Conservation (phyloP, 139 green algal genomes). For the Chlamydomonas sp. region DNA sequence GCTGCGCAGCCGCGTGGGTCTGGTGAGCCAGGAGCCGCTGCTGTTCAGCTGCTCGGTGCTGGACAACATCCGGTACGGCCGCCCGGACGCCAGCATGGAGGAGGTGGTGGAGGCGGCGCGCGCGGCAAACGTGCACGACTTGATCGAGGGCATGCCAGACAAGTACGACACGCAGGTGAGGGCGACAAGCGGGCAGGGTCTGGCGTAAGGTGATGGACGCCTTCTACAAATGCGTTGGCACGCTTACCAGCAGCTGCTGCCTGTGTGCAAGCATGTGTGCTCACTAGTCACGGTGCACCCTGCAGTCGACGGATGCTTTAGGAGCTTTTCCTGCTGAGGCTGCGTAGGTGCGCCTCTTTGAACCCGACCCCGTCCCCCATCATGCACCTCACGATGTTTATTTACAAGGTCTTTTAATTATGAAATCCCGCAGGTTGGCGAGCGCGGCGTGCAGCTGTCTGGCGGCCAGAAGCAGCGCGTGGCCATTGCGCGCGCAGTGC, state of each 20-base stretch:
- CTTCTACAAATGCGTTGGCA: no score
- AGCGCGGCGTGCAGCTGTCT: constrained; percentile 65
- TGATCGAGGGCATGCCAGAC: constrained; percentile 70
- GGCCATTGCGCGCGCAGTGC: constrained; percentile 92
- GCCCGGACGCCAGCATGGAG: constrained; percentile 44
- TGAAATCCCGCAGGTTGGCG: constrained; percentile 49
- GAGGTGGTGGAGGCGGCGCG: constrained; percentile 78
- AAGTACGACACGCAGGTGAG: constrained; percentile 62
- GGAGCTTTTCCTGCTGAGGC: no score
- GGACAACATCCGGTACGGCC: constrained; percentile 89
- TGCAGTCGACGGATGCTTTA: no score
- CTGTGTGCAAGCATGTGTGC: no score
- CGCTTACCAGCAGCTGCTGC: no score
- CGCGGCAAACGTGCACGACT: constrained; percentile 82
- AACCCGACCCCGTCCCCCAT: no score
- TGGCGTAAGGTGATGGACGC: no score
- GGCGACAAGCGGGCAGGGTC: no score
- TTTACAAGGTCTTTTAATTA: no score
- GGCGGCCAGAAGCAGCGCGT: constrained; percentile 94
- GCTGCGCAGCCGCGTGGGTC: constrained; percentile 74
- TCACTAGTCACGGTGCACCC: no score
- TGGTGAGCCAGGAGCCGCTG: constrained; percentile 92
- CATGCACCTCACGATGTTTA: no score
- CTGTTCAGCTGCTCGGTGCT: constrained; percentile 88
- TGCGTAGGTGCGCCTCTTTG: no score